A percentile compares a stretch with the other conserved stretches of the same genome.
These are phyloP conservation scores for Angomonas deanei DNA, from an alignment of 208 protist species.

Conservation along the genomic window DNA sequence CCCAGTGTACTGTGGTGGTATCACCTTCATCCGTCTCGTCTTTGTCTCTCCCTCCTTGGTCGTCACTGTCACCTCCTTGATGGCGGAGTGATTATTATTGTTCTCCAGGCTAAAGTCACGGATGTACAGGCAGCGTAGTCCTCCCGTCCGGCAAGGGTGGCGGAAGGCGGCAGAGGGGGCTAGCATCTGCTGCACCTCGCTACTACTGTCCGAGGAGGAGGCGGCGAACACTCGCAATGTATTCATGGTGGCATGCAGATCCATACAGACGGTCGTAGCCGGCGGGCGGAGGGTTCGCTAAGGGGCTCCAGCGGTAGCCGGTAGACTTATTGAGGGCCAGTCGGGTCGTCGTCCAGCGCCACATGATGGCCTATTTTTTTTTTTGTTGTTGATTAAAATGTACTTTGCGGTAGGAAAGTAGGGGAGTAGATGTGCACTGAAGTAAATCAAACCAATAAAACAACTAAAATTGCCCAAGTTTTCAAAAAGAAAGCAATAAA, in stretches of 20 bases:
- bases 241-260: conserved; percentile 53
- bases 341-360: conserved; percentile 15
- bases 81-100: neutral
- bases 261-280: conserved; percentile 65
- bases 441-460: too few relatives aligned
- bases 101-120: conserved; percentile 60
- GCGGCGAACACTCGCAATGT: conserved; percentile 42
- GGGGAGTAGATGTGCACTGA: too few relatives aligned
- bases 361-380: conserved; percentile 10
- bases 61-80: neutral
- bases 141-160: conserved; percentile 23
- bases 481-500: neutral
- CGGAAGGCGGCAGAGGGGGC: neutral
- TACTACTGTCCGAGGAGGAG: neutral
- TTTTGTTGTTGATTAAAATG: neutral
- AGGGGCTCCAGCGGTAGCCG: conserved; percentile 61
- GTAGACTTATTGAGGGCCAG: conserved; percentile 49
- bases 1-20: conserved; percentile 49
- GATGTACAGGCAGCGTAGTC: conserved; percentile 42
- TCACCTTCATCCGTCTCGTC: conserved; percentile 7
- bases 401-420: neutral
- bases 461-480: too few relatives aligned
- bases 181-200: too few relatives aligned
- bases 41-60: neutral
- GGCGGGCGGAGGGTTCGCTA: conserved; percentile 61